Conservation (phyloP, 306 rosid species). For the Fragaria vesca region DNA sequence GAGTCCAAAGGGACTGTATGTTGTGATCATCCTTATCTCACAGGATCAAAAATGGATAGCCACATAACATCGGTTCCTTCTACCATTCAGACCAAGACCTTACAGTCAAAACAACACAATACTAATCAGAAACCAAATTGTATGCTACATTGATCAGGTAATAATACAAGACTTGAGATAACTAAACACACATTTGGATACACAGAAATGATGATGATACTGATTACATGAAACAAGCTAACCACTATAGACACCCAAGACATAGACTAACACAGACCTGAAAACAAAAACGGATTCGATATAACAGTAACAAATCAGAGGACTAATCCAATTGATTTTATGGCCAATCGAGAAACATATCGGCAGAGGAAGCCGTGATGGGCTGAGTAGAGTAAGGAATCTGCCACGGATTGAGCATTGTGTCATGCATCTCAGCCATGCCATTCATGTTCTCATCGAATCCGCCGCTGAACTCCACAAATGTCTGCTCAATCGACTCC, state of each 20-base stretch:
- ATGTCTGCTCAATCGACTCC: slow-evolving; percentile 65
- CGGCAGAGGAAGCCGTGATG: slow-evolving; percentile 52
- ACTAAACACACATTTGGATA: background rate
- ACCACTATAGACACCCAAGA: background rate
- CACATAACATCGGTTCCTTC: background rate
- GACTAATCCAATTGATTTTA: background rate
- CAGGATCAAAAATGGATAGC: background rate
- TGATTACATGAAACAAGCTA: background rate
- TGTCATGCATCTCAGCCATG: slow-evolving; percentile 72
- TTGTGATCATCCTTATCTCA: background rate
- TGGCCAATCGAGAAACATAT: slow-evolving; percentile 40
- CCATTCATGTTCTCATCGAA: slow-evolving; percentile 23
- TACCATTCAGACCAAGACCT: background rate
- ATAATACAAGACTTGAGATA: background rate
- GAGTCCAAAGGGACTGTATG: background rate
- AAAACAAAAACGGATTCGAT: background rate
- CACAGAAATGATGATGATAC: background rate
- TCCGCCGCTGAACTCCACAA: slow-evolving; percentile 65
- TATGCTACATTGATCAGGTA: background rate
- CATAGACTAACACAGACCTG: background rate
- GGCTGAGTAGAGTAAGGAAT: slow-evolving; percentile 42
- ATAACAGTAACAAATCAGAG: background rate
- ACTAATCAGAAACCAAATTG: background rate
- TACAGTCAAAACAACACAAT: background rate
- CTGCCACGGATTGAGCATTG: slow-evolving; percentile 77